Evolutionary conservation across 768 basidiomycete genomes (phyloP).

Genomic region (Boletus barrowsii): DNA sequence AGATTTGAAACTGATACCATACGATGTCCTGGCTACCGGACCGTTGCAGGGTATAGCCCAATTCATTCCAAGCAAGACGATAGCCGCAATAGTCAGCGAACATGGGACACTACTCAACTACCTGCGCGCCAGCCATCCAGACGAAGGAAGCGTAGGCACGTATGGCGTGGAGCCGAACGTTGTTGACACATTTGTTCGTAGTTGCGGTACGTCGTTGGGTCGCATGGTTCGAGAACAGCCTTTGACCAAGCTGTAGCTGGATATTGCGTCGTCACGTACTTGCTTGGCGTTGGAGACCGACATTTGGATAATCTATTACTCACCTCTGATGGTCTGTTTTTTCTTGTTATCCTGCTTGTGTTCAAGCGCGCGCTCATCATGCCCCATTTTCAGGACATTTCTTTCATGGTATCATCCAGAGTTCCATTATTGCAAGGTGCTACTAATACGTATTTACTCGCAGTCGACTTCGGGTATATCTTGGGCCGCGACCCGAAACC

Average conservation of each 20-base stretch:
- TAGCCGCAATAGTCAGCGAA: constrained; percentile 92
- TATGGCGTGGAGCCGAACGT: constrained; percentile 93
- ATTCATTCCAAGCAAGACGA: constrained; percentile 93
- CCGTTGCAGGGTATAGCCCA: constrained; percentile 93
- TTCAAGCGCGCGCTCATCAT: constrained; percentile 1
- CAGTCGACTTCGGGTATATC: constrained; percentile 99
- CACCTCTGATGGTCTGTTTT: constrained; percentile 74
- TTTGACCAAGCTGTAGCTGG: constrained; percentile 61
- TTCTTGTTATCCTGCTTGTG: neutral
- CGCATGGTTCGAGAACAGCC: neutral
- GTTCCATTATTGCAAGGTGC: neutral
- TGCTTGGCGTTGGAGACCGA: constrained; percentile 95
- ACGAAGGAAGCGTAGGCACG: constrained; percentile 92
- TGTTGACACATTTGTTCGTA: constrained; percentile 93
- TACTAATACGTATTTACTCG: constrained; percentile 7
- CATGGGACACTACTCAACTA: constrained; percentile 87
- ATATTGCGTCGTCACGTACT: constrained; percentile 95
- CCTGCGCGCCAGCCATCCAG: constrained; percentile 79
- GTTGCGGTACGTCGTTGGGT: constrained; percentile 70
- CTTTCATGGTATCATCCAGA: constrained; percentile 78
- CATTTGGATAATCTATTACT: constrained; percentile 94
- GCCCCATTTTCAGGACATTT: constrained; percentile 63
- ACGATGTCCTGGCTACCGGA: constrained; percentile 91
- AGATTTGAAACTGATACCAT: constrained; percentile 87
- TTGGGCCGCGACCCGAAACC: constrained; percentile 97